phyloP scores from a whole-genome alignment of 2,329 filamentous ascomycete genomes.

The Colletotrichum lupini region DNA sequence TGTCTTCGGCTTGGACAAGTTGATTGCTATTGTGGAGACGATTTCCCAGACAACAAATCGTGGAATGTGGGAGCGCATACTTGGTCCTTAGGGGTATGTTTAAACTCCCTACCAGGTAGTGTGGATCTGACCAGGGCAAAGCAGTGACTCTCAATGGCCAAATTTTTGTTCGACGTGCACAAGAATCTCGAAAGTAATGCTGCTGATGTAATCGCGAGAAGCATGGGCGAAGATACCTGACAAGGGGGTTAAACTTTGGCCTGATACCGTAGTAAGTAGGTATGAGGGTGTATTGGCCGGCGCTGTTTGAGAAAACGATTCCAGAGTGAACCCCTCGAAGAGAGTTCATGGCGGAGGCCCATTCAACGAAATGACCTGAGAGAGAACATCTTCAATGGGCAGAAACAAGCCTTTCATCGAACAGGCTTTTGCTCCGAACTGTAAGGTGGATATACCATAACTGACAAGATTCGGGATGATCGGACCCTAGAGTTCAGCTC shows the following conservation, averaged over 20 bases:
- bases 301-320: neutral
- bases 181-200: no score
- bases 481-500: neutral
- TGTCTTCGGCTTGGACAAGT: slow-evolving; percentile 1
- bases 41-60: neutral
- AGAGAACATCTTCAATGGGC: neutral
- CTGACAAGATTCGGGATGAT: slow-evolving; percentile 10
- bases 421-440: neutral
- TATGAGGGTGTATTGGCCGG: neutral
- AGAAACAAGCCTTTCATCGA: neutral
- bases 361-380: no score
- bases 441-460: slow-evolving; percentile 7
- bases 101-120: no score
- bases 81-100: no score
- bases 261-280: neutral
- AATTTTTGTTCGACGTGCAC: no score
- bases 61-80: slow-evolving; percentile 5
- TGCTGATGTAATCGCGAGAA: no score
- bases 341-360: no score
- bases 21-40: neutral
- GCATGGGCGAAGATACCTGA: no score
- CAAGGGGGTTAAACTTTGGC: no score
- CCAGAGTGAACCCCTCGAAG: neutral
- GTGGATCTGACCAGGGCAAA: no score
- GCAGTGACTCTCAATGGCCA: no score